Evolutionary conservation across 163 green algal species (phyloP), one percentile per base, ranked within the genome.

Genomic region (Coccomyxa subellipsoidea): DNA sequence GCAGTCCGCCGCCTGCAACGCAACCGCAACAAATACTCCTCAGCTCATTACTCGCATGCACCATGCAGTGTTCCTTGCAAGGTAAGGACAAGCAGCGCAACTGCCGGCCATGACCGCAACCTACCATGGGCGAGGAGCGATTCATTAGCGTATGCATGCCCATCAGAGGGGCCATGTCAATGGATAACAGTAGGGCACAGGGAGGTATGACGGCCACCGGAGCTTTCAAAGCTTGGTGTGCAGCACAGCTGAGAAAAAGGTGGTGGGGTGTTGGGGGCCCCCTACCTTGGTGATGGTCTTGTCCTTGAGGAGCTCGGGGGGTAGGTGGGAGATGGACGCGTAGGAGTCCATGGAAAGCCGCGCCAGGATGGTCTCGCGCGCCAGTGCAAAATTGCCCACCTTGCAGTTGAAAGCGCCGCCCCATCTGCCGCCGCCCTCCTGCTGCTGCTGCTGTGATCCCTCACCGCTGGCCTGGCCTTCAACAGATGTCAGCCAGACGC

Each of bases 301-400:
- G 36, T 78, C 72, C 36, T 53, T 47, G 7, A 86, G 37, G 27
- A 87, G 75, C 83, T 87, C 79, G 25, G 83, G 83, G 8, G 84
- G 84, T 82, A 87, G 91, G 87, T 93, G 90, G 0, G 92, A 91
- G 40, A 95, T 84, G 32, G 92, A 91, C 81, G 88, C 91, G 34
- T 91, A 90, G 0, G 88, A 90, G n/a, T 83, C 80, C 0, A 87
- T 92, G 32, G 84, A 77, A 4, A 93, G 80, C 38, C 76, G 38
- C 9, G 76, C 78, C 36, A 78, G 7, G 7, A 59, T 78, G 72
- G 37, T 34, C 31, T 40, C 32, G 7, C 72, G 72, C 9, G 82
- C 39, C 78, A 87, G 80, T 4, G 79, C 84, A 80, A 87, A 87
- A 35, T 85, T 77, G 40, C 35, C 84, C 27, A 87, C 80, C 35